Percentiles rank a stretch among this genome's conserved stretches.
These are phyloP conservation scores for Leccinum fallax DNA, from an alignment of 1,284 basidiomycete species.

Conservation along the genomic window DNA sequence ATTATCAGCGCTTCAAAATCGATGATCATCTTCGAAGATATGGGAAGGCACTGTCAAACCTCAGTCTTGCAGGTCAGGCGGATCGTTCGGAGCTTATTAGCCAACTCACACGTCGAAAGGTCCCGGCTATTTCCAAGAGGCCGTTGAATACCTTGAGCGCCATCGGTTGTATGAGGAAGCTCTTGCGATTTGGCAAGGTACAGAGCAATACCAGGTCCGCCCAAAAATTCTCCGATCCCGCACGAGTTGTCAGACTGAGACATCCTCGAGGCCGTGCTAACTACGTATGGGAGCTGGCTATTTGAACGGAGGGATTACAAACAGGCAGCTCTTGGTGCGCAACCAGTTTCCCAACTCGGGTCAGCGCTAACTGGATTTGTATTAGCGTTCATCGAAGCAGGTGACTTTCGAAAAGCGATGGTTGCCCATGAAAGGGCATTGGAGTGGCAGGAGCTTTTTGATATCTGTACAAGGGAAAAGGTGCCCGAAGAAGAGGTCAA, in stretches of 20 bases:
- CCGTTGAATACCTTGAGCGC: conserved; percentile 76
- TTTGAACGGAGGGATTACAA: conserved; percentile 83
- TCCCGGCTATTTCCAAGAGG: conserved; percentile 73
- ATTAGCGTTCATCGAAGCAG: conserved; percentile 74
- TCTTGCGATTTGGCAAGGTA: conserved; percentile 70
- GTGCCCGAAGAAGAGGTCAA: conserved; percentile 54
- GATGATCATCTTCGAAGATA: conserved; percentile 90
- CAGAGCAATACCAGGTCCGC: conserved; percentile 63
- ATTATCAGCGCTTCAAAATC: conserved; percentile 89
- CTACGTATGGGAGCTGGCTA: conserved; percentile 86
- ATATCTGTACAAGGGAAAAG: conserved; percentile 61
- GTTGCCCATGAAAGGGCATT: conserved; percentile 84
- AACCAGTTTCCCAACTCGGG: background rate
- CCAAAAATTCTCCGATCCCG: background rate
- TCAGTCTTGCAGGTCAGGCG: conserved; percentile 69
- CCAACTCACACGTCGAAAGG: conserved; percentile 41
- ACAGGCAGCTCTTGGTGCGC: conserved; percentile 80
- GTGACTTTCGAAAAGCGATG: conserved; percentile 71
- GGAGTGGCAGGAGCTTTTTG: conserved; percentile 90
- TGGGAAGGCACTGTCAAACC: conserved; percentile 74
- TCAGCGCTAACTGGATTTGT: conserved; percentile 8
- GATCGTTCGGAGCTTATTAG: background rate
- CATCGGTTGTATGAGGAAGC: conserved; percentile 81
- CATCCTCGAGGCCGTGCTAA: conserved; percentile 56
- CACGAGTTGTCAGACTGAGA: conserved; percentile 5